Conservation (phyloP, 805 yeast species). For the Spathaspora sp. region DNA sequence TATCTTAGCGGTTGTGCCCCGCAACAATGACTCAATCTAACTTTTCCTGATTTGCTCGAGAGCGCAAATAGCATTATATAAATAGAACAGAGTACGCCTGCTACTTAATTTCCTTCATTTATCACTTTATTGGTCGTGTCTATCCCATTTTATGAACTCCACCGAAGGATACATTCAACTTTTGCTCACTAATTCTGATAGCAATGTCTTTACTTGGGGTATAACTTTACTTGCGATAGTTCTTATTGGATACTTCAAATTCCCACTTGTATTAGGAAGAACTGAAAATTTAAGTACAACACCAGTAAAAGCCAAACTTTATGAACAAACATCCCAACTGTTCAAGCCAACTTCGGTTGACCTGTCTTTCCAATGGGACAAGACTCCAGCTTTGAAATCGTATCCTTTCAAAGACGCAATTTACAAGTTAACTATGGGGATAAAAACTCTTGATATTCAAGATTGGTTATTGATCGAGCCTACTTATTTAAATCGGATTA, state of each 20-base stretch:
- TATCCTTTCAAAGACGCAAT: slow-evolving; percentile 59
- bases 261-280: not conserved
- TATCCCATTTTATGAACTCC: not conserved
- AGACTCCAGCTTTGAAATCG: slow-evolving; percentile 19
- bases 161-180: not conserved
- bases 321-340: not conserved
- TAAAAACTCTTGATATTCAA: slow-evolving; percentile 35
- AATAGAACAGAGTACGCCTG: not conserved
- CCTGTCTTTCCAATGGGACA: slow-evolving; percentile 24
- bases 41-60: not conserved
- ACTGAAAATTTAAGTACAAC: not conserved
- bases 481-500: slow-evolving; percentile 22
- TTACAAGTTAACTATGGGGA: slow-evolving; percentile 63
- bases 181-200: not conserved
- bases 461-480: slow-evolving; percentile 42
- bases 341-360: slow-evolving; percentile 12
- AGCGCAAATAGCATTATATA: not conserved
- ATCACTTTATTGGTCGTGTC: not conserved
- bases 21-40: not conserved
- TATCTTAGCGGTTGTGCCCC: not conserved
- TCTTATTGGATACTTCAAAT: not conserved
- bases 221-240: not conserved
- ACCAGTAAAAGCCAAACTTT: not conserved
- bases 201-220: not conserved
- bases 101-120: not conserved